phyloP scores from a whole-genome alignment of 2,329 filamentous ascomycete genomes.

The Gyromitra esculenta region DNA sequence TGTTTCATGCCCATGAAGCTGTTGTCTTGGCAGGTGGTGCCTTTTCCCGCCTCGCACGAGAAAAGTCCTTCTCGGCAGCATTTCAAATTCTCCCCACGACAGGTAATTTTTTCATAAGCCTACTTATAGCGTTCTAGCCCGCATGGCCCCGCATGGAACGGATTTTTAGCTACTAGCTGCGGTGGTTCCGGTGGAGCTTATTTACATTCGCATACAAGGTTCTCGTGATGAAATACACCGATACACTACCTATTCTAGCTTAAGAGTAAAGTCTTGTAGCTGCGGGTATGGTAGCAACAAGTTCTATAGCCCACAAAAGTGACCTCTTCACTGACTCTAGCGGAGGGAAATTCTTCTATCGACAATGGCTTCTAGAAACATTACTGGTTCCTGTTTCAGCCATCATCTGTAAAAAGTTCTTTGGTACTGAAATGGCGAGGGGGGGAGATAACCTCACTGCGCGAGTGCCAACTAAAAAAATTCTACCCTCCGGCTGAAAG shows the following conservation, averaged over 20 bases:
- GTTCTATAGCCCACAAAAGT: background rate
- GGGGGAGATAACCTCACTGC: no score
- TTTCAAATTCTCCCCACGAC: constrained; percentile 23
- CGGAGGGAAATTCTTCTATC: background rate
- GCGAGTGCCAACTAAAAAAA: no score
- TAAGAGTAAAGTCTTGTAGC: background rate
- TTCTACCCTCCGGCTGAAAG: no score
- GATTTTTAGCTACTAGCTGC: background rate
- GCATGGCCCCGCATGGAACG: constrained; percentile 20
- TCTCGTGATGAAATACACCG: background rate
- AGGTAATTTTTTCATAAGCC: constrained; percentile 8
- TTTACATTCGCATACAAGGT: constrained; percentile 11
- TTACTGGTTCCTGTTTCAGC: no score
- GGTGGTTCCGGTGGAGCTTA: constrained; percentile 13
- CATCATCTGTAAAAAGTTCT: no score
- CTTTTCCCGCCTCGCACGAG: constrained; percentile 1
- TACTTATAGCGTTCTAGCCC: background rate
- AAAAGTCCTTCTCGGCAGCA: constrained; percentile 5
- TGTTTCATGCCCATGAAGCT: background rate
- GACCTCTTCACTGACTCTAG: background rate
- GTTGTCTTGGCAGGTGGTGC: constrained; percentile 23
- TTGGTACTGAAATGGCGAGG: no score
- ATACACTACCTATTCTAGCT: background rate
- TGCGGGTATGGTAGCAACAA: background rate
- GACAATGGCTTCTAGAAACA: background rate